Conservation (phyloP, 2,329 filamentous ascomycete species). For the Colletotrichum sp. region DNA sequence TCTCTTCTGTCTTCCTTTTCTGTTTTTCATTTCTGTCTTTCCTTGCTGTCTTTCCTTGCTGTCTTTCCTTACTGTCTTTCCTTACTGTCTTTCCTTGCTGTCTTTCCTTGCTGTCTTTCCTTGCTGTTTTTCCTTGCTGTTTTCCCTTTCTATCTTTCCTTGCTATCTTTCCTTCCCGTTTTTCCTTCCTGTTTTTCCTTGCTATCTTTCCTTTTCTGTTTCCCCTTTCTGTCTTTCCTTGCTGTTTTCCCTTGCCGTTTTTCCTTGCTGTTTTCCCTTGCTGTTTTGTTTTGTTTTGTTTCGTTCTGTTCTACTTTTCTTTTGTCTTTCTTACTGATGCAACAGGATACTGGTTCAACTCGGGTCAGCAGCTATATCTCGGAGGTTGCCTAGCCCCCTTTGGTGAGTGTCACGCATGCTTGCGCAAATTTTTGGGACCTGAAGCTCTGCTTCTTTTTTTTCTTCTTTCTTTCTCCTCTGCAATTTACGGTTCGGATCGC, state of each 20-base stretch:
- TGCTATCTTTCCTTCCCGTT: neutral
- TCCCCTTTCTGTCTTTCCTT: rapidly evolving
- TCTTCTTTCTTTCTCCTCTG: no score
- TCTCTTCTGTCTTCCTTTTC: neutral
- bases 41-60: no score
- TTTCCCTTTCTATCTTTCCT: neutral
- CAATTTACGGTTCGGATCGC: rapidly evolving
- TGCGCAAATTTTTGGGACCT: neutral
- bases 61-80: neutral
- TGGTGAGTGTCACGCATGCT: neutral
- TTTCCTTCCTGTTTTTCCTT: neutral
- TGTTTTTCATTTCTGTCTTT: neutral
- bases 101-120: neutral
- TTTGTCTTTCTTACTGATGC: neutral
- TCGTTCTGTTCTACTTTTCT: neutral
- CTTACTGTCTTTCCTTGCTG: no score
- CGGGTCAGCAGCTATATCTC: neutral
- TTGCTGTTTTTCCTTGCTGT: rapidly evolving
- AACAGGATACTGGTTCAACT: neutral
- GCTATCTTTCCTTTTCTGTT: neutral
- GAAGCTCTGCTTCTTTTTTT: neutral
- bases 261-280: neutral
- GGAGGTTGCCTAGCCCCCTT: neutral
- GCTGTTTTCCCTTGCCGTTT: rapidly evolving
- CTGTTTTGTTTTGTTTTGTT: neutral